These are phyloP conservation scores for Myriangium duriaei DNA, from an alignment of 2,329 filamentous ascomycete genomes.

Conservation along the genomic window DNA sequence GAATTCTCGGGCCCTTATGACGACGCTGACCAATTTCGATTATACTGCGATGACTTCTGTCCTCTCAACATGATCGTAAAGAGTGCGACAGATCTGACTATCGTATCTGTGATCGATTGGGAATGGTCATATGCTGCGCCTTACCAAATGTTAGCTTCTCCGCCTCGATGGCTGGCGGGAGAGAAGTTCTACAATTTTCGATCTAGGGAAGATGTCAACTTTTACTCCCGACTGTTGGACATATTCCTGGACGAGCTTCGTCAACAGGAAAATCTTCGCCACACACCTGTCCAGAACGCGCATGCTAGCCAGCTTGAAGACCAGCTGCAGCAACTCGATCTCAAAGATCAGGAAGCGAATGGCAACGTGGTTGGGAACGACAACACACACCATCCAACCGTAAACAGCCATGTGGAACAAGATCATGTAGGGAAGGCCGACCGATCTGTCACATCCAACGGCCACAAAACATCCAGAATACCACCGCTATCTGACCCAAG, in stretches of 20 bases:
- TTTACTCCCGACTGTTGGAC: not conserved
- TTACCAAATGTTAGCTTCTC: conserved; percentile 14
- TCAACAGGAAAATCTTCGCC: not conserved
- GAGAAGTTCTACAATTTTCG: not conserved
- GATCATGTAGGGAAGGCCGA: too few relatives aligned
- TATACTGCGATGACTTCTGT: conserved; percentile 16
- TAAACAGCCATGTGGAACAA: too few relatives aligned
- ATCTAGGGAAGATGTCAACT: not conserved
- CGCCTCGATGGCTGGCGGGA: conserved; percentile 11
- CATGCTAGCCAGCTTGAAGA: too few relatives aligned
- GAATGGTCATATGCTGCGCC: conserved; percentile 18
- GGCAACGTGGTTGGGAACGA: too few relatives aligned
- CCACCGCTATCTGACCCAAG: not conserved
- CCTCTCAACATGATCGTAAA: conserved; percentile 17
- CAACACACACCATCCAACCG: too few relatives aligned
- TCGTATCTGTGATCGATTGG: conserved; percentile 17
- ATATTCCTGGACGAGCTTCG: not conserved
- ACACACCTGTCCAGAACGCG: not conserved
- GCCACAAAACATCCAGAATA: too few relatives aligned
- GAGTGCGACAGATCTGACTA: conserved; percentile 13
- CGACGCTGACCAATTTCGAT: not conserved
- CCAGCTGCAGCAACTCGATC: too few relatives aligned
- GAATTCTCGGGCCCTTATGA: conserved; percentile 11
- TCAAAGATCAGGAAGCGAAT: too few relatives aligned
- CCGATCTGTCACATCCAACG: too few relatives aligned